A percentile compares a stretch with the other conserved stretches of the same genome.
These are phyloP conservation scores for Acanthamoeba culbertsoni DNA, from an alignment of 208 protist species.

Conservation along the genomic window DNA sequence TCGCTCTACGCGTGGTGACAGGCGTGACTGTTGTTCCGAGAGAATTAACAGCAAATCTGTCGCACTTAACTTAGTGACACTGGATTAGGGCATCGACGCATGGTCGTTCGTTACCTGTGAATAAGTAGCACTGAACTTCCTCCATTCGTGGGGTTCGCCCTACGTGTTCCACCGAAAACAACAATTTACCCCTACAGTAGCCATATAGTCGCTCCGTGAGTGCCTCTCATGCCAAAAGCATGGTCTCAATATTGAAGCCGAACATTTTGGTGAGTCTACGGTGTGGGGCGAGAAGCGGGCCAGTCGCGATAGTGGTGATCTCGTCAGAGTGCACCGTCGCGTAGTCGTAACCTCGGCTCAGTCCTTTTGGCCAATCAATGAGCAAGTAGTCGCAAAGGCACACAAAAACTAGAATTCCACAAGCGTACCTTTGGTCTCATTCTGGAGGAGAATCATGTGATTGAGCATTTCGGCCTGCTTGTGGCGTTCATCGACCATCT, in stretches of 20 bases:
- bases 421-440: background rate
- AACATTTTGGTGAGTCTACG: background rate
- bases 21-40: background rate
- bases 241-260: too few species aligned
- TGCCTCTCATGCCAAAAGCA: too few species aligned
- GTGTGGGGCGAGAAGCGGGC: background rate
- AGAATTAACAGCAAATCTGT: background rate
- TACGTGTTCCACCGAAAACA: background rate
- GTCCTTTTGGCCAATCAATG: background rate
- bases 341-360: background rate
- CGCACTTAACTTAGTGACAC: background rate
- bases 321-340: background rate
- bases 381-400: background rate
- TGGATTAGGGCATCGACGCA: background rate
- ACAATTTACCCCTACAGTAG: background rate
- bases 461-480: background rate
- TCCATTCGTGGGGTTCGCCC: background rate
- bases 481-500: background rate
- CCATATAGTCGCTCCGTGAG: background rate
- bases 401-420: background rate
- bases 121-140: background rate
- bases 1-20: background rate
- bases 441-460: background rate
- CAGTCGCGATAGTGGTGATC: background rate
- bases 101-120: background rate